Percentiles rank a stretch among this genome's conserved stretches.
Evolutionary conservation across 2,329 filamentous ascomycete genomes (phyloP).

Genomic region (Sclerotinia borealis): DNA sequence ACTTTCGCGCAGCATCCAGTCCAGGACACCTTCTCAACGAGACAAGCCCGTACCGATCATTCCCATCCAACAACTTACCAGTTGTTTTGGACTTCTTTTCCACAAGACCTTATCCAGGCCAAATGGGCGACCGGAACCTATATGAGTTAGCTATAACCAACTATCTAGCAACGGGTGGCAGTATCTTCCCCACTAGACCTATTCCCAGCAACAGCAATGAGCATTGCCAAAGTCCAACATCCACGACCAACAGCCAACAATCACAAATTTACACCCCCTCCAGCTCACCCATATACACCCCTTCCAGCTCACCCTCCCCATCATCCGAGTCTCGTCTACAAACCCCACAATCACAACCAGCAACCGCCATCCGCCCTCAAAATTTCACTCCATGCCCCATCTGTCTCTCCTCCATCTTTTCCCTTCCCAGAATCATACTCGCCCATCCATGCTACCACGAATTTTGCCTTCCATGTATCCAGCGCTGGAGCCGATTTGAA

Average conservation of each 20-base stretch:
- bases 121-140: no score
- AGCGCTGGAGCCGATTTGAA: background rate
- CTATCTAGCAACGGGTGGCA: no score
- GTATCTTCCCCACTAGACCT: no score
- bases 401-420: background rate
- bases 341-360: background rate
- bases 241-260: background rate
- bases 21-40: no score
- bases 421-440: background rate
- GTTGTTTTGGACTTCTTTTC: no score
- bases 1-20: no score
- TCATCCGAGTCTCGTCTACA: no score
- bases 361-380: background rate
- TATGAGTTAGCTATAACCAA: no score
- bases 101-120: no score
- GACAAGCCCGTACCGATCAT: no score
- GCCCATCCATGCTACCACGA: background rate
- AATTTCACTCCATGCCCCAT: background rate
- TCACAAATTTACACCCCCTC: background rate
- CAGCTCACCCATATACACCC: background rate
- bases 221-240: rapidly evolving
- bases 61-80: no score
- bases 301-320: no score
- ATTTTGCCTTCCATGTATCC: background rate
- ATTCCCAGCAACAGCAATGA: background rate